Evolutionary conservation across 257 asterid genomes (phyloP), one percentile per base, ranked within the genome.

Genomic region (Lycium barbarum): DNA sequence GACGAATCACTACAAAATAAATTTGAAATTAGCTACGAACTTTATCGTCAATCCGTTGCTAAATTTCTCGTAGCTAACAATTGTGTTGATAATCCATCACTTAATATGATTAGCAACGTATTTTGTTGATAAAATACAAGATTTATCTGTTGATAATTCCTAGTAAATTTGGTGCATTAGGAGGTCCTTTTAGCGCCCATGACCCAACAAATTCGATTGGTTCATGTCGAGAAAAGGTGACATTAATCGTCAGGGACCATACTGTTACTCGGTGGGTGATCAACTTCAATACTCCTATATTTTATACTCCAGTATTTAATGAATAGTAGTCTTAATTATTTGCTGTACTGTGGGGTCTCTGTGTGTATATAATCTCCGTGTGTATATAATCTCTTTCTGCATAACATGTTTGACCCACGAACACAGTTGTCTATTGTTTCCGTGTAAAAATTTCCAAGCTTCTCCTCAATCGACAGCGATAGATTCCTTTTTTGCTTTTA

Each of bases 341-440:
- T 76, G 47, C 82, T 78, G 82, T 14, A 78, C 5, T 53, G 82
- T 76, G 82, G 82, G 81, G 81, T 61, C 33, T 45, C 51, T 49
- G 12, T 49, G 3, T 49, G 3, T 80, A 81, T 81, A 81, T 49
- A 62, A 43, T 81, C 59, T 81, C 14, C n/a, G 43, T 43, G 18
- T 81, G 57, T 80, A 81, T 81, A 81, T 49, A 62, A 43, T 81
- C 59, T 81, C 14, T 9, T 13, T 14, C 18, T 53, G 18, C 6
- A 62, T 81, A 9, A 62, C 33, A 81, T 62, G 9, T 62, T 81
- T 81, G 84, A 45, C 84, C 33, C 43, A 81, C 1, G 14, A 49
- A 80, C 8, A 62, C 68, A 36, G 55, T 81, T 62, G 58, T 22
- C 59, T 47, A 12, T 20, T 18, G 20, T 38, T 81, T 81, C 36